phyloP scores from a whole-genome alignment of 2,329 filamentous ascomycete genomes.

The Colletotrichum caudatum region DNA sequence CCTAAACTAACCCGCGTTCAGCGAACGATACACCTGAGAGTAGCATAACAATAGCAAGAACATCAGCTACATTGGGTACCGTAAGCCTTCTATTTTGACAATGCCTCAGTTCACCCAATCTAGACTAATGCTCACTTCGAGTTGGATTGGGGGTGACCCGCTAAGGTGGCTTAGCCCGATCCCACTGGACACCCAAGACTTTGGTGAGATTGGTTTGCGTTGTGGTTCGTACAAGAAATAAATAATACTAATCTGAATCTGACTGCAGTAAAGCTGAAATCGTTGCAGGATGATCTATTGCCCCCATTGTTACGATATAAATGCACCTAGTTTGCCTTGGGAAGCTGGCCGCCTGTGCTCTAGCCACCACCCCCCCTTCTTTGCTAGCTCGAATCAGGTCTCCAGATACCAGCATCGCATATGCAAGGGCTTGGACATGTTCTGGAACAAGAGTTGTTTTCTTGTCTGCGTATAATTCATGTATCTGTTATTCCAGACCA shows the following conservation, averaged over 20 bases:
- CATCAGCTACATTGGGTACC: neutral
- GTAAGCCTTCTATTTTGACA: neutral
- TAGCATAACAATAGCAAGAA: neutral
- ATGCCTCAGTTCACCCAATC: neutral
- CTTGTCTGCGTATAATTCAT: neutral
- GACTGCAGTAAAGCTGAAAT: neutral
- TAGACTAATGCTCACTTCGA: neutral
- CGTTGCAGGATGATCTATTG: neutral
- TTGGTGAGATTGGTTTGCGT: neutral
- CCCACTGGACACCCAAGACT: neutral
- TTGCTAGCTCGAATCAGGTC: neutral
- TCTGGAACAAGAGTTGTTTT: neutral
- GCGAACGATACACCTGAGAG: neutral
- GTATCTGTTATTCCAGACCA: neutral
- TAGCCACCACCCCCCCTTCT: neutral
- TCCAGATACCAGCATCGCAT: neutral
- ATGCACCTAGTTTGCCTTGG: neutral
- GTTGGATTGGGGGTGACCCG: neutral
- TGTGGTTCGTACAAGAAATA: neutral
- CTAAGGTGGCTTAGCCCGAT: slow-evolving; percentile 9
- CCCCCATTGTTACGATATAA: neutral
- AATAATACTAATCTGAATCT: no score
- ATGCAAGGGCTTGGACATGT: neutral
- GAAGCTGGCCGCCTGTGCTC: neutral
- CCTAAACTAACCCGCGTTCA: no score